These are phyloP conservation scores for Blastomyces parvus DNA, from an alignment of 2,329 filamentous ascomycete genomes.

Conservation along the genomic window DNA sequence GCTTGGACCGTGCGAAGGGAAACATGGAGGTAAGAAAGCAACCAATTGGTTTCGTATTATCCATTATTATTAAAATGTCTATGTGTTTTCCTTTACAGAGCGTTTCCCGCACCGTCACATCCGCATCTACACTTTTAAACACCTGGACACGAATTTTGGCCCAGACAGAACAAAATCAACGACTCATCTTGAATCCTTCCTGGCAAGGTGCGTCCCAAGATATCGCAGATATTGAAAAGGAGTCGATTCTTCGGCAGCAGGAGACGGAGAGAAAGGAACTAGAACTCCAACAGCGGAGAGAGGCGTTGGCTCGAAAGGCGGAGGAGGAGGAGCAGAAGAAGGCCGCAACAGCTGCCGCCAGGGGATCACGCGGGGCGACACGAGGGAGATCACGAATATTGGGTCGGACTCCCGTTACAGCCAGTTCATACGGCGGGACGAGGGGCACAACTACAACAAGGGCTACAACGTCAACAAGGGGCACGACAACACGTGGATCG, in stretches of 20 bases:
- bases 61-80: neutral
- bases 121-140: conserved; percentile 80
- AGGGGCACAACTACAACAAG: conserved; percentile 12
- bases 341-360: conserved; percentile 21
- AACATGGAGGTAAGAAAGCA: conserved; percentile 39
- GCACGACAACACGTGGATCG: conserved; percentile 24
- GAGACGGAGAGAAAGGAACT: conserved; percentile 65
- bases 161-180: conserved; percentile 95
- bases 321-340: conserved; percentile 41
- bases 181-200: conserved; percentile 73
- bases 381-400: conserved; percentile 22
- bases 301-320: conserved; percentile 51
- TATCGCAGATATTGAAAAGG: conserved; percentile 73
- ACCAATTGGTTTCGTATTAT: conserved; percentile 11
- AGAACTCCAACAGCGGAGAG: conserved; percentile 69
- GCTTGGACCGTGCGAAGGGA: conserved; percentile 38
- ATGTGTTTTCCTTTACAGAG: conserved; percentile 43
- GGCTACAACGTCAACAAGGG: conserved; percentile 18
- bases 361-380: conserved; percentile 27
- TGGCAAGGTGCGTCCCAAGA: conserved; percentile 89
- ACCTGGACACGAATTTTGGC: conserved; percentile 95
- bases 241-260: conserved; percentile 62
- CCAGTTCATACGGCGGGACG: conserved; percentile 20
- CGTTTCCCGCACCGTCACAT: conserved; percentile 73
- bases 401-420: conserved; percentile 30